These are phyloP conservation scores for Colletotrichum spinosum DNA, from an alignment of 2,329 filamentous ascomycete genomes.

Conservation along the genomic window DNA sequence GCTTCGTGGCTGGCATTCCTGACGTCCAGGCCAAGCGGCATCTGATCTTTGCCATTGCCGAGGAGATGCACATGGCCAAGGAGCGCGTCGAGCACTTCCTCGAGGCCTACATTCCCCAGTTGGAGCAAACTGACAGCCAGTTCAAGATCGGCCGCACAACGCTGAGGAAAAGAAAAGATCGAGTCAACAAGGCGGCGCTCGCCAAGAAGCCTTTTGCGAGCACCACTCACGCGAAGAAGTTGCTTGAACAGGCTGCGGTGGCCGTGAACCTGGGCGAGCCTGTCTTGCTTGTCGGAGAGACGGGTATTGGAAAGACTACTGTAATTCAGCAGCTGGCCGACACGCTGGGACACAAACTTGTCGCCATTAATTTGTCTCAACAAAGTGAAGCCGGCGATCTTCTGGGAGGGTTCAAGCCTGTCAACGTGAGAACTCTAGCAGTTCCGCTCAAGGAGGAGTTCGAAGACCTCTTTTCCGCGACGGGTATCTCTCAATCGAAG, in stretches of 20 bases:
- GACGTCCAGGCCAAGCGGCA: slow-evolving; percentile 69
- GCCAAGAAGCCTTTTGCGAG: slow-evolving; percentile 82
- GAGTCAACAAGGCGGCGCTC: slow-evolving; percentile 61
- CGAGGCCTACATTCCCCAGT: slow-evolving; percentile 75
- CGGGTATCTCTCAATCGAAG: slow-evolving; percentile 85
- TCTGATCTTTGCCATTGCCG: slow-evolving; percentile 78
- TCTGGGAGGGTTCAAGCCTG: slow-evolving; percentile 94
- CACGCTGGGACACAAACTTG: slow-evolving; percentile 85
- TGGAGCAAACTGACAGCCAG: slow-evolving; percentile 69
- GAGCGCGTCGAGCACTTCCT: slow-evolving; percentile 85
- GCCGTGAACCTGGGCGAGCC: slow-evolving; percentile 89
- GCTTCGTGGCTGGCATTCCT: slow-evolving; percentile 86
- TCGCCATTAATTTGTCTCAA: slow-evolving; percentile 95
- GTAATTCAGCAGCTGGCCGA: slow-evolving; percentile 93
- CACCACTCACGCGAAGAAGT: slow-evolving; percentile 83
- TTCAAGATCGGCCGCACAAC: slow-evolving; percentile 75
- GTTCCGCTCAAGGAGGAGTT: slow-evolving; percentile 95
- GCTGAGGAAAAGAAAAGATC: slow-evolving; percentile 67
- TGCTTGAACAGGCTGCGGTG: slow-evolving; percentile 89
- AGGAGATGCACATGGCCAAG: slow-evolving; percentile 87
- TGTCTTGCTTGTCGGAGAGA: slow-evolving; percentile 95
- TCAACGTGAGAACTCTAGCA: slow-evolving; percentile 88
- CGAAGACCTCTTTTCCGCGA: slow-evolving; percentile 86
- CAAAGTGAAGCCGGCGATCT: slow-evolving; percentile 98
- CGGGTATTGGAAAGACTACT: slow-evolving; percentile 97